Conservation (phyloP, 306 rosid species). For the Quercus engelmannii region DNA sequence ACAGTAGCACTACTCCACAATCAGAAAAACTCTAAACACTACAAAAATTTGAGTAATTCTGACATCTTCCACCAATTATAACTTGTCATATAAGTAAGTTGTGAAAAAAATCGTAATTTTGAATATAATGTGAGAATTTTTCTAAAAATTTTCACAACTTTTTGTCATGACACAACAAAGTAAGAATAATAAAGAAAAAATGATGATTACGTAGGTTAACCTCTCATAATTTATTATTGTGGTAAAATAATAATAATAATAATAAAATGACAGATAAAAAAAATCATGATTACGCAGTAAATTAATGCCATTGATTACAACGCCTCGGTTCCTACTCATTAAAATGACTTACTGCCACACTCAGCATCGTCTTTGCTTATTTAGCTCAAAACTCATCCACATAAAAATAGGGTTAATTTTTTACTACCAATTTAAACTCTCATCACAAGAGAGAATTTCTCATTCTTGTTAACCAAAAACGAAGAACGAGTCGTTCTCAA, state of each 20-base stretch:
- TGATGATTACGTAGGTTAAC: too few species aligned
- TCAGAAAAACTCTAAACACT: too few species aligned
- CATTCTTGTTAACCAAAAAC: not conserved
- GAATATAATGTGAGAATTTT: rapidly evolving
- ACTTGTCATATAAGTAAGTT: rapidly evolving
- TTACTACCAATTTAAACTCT: too few species aligned
- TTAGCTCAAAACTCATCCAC: not conserved
- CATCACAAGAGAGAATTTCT: not conserved
- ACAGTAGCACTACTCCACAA: too few species aligned
- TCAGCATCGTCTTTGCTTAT: not conserved
- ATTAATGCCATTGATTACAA: too few species aligned
- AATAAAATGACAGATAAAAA: too few species aligned
- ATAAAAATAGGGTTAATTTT: too few species aligned
- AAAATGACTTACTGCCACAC: not conserved
- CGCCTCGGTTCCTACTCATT: not conserved
- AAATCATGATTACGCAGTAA: too few species aligned
- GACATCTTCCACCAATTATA: rapidly evolving
- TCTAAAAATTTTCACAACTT: rapidly evolving
- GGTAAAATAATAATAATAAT: too few species aligned
- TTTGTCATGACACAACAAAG: rapidly evolving
- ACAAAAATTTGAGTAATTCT: too few species aligned
- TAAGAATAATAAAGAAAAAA: rapidly evolving
- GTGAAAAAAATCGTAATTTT: rapidly evolving
- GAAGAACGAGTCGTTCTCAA: not conserved
- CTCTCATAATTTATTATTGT: too few species aligned